Evolutionary conservation across 352 stramenopile species (phyloP).

Genomic region (Aphanomyces astaci): DNA sequence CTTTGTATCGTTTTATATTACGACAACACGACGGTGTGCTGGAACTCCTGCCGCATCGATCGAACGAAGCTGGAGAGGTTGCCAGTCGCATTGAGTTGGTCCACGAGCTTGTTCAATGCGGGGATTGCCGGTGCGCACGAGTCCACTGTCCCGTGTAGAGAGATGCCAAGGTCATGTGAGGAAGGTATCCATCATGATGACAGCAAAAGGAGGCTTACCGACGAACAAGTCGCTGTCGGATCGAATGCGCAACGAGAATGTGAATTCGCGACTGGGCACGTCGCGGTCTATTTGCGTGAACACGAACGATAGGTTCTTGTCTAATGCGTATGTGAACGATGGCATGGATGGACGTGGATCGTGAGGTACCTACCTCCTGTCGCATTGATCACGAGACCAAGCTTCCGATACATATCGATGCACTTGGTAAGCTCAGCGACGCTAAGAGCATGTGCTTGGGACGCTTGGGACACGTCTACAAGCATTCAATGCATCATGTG

Average conservation of each 20-base stretch:
- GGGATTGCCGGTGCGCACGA: constrained; percentile 48
- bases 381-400: constrained; percentile 64
- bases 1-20: constrained; percentile 27
- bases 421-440: constrained; percentile 45
- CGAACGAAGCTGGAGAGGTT: constrained; percentile 72
- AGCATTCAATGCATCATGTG: neutral
- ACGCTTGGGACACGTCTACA: neutral
- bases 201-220: constrained; percentile 28
- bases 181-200: too few species aligned
- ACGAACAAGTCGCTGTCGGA: constrained; percentile 48
- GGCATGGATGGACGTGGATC: neutral
- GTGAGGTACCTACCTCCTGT: constrained; percentile 32
- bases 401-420: constrained; percentile 54
- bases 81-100: constrained; percentile 49
- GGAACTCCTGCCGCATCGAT: constrained; percentile 72
- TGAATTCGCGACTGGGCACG: constrained; percentile 54
- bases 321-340: constrained; percentile 25
- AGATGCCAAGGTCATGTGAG: neutral
- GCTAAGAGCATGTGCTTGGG: neutral
- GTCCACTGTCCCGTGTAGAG: constrained; percentile 36
- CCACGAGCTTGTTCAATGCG: constrained; percentile 39
- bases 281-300: constrained; percentile 64
- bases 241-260: constrained; percentile 63
- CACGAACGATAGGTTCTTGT: constrained; percentile 48
- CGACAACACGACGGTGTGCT: constrained; percentile 35